Base-by-base conservation (phyloP, 352 stramenopile genomes). In the Phytophthora quininea region DNA sequence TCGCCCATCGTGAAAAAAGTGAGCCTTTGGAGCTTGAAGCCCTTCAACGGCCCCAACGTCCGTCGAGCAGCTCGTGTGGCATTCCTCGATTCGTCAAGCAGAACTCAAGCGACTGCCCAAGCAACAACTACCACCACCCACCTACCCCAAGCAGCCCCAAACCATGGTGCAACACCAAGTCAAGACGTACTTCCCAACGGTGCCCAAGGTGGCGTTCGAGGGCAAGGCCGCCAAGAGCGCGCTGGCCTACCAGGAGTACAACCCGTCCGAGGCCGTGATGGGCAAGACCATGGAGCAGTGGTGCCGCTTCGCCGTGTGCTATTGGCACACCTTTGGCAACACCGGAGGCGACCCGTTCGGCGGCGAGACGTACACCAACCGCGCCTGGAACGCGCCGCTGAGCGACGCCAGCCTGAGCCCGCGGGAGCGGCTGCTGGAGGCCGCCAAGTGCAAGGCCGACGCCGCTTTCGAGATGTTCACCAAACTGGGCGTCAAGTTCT, bases 391-490 rank as follows among this genome's bases (percentile, higher is more conserved):
- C 60, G 38, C 58, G 43, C 35, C 29, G 31, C 51, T 69, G 33
- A n/a, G 45, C 27, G 57, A 62, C n/a, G 38, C 57, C 45, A 72
- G 29, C 74, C 74, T 61, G 81, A 86, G 69, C 69, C 81, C 54
- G 29, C 71, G 53, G 19, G 73, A 79, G 19, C 74, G 90, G 35
- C 54, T 79, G 30, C 67, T 97, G 24, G 84, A 90, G 33, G 71
- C 90, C 30, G 85, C 86, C 51, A 91, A 91, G 67, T 76, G 85
- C 55, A 85, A 86, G 54, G 79, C 84, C 45, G 82, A 95, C 70
- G 90, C 88, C 7, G 85, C 86, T 46, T 97, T 97, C 73, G 90
- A 97, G 77, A 74, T 96, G 49, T 92, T 96, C 69, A 87, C 73
- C 32, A 95, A 95, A 67, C 77, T 97, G 14, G 90, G 87, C 51